These are phyloP conservation scores for Phytophthora sp. DNA, from an alignment of 352 stramenopile species.

Conservation along the genomic window DNA sequence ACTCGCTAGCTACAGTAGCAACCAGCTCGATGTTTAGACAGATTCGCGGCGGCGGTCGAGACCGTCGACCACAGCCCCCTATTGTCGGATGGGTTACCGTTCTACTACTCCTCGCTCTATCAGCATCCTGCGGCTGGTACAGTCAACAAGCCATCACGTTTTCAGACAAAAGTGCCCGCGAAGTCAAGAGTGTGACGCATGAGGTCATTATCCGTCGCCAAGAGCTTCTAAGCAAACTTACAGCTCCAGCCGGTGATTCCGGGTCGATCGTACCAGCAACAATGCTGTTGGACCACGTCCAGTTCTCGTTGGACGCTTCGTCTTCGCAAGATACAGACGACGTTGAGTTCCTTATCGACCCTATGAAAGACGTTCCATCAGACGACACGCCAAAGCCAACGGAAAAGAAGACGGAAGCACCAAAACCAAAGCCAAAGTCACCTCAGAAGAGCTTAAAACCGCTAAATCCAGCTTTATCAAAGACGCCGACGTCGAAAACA, in stretches of 20 bases:
- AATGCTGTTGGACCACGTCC: constrained; percentile 6
- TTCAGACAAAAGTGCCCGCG: constrained; percentile 14
- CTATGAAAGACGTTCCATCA: constrained; percentile 19
- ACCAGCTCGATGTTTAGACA: constrained; percentile 23
- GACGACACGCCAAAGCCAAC: constrained; percentile 11
- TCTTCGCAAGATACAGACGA: background rate
- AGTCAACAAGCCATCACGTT: constrained; percentile 27
- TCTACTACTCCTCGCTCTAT: constrained; percentile 23
- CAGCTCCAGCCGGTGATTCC: constrained; percentile 14
- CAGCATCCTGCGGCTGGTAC: constrained; percentile 35
- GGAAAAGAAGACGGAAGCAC: background rate
- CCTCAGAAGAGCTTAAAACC: background rate
- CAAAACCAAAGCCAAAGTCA: background rate
- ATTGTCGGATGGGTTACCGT: constrained; percentile 31
- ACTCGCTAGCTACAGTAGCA: background rate
- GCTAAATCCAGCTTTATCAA: constrained; percentile 8
- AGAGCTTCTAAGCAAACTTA: constrained; percentile 30
- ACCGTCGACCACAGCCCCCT: constrained; percentile 9
- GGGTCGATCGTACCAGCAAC: constrained; percentile 15
- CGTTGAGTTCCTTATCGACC: constrained; percentile 20
- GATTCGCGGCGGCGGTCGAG: constrained; percentile 4
- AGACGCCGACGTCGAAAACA: constrained; percentile 18
- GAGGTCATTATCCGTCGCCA: constrained; percentile 33
- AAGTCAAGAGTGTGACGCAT: constrained; percentile 24
- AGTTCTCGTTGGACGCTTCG: constrained; percentile 2